Conservation (phyloP, 108 stramenopile species). For the Halocafeteria seosinensis region DNA sequence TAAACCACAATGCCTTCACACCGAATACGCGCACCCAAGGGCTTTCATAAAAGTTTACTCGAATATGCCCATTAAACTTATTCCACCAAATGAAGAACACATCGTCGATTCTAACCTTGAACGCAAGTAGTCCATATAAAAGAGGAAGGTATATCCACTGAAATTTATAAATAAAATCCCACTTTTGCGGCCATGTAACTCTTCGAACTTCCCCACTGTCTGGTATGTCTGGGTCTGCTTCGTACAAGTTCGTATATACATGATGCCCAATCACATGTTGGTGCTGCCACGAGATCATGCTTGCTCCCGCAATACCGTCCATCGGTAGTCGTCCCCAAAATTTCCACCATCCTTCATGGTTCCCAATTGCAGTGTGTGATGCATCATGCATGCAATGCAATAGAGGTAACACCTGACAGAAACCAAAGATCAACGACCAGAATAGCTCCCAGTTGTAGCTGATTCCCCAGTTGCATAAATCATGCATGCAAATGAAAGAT, state of each 20-base stretch:
- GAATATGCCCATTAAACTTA: constrained; percentile 21
- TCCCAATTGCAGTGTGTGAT: constrained; percentile 50
- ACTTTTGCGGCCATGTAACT: constrained; percentile 21
- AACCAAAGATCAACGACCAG: constrained; percentile 16
- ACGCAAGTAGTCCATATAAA: constrained; percentile 27
- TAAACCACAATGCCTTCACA: constrained; percentile 16
- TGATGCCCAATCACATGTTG: constrained; percentile 67
- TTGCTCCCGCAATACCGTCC: constrained; percentile 43
- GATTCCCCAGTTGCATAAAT: constrained; percentile 9
- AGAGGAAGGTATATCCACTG: constrained; percentile 33
- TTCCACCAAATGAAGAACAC: constrained; percentile 17
- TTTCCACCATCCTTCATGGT: constrained; percentile 9
- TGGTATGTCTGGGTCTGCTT: constrained; percentile 40
- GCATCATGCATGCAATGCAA: constrained; percentile 48
- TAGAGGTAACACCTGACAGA: constrained; percentile 25
- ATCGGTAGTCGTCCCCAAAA: constrained; percentile 45
- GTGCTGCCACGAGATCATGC: constrained; percentile 42
- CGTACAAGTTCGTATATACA: constrained; percentile 57
- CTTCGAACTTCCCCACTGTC: constrained; percentile 24
- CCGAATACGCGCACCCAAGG: constrained; percentile 18
- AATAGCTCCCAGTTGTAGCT: neutral
- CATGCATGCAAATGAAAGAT: constrained; percentile 10
- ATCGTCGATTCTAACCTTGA: constrained; percentile 32
- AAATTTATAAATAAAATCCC: constrained; percentile 14
- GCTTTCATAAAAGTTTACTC: constrained; percentile 27